Conservation (phyloP, 2,329 filamentous ascomycete species). For the Fusarium bactridioides region DNA sequence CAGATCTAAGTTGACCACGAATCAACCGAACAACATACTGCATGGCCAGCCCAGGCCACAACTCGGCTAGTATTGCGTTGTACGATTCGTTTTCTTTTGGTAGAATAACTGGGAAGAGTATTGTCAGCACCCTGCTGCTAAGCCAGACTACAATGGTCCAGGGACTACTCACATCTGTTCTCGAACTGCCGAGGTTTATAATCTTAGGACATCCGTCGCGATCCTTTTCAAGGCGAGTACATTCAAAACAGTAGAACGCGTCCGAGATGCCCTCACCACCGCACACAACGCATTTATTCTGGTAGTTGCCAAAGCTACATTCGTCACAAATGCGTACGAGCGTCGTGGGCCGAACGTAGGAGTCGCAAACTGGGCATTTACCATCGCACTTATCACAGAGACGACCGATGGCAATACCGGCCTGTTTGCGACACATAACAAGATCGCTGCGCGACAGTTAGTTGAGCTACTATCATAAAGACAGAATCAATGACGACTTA, state of each 20-base stretch:
- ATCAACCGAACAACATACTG: slow-evolving; percentile 23
- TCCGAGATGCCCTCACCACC: slow-evolving; percentile 98
- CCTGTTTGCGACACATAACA: slow-evolving; percentile 99
- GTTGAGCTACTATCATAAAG: slow-evolving; percentile 11
- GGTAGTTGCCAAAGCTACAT: slow-evolving; percentile 99
- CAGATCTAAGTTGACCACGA: slow-evolving; percentile 15
- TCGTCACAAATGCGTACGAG: slow-evolving; percentile 99
- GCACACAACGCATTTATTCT: slow-evolving; percentile 99
- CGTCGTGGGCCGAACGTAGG: slow-evolving; percentile 96
- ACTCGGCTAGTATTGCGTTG: slow-evolving; percentile 60
- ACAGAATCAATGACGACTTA: slow-evolving; percentile 53
- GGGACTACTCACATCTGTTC: slow-evolving; percentile 78
- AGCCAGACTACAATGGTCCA: not conserved
- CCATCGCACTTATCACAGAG: slow-evolving; percentile 99
- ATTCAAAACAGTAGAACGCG: slow-evolving; percentile 99
- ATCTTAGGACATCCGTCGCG: slow-evolving; percentile 98
- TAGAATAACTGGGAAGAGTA: slow-evolving; percentile 61
- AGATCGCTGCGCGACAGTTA: slow-evolving; percentile 72
- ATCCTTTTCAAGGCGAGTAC: slow-evolving; percentile 95
- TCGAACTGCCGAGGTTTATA: slow-evolving; percentile 94
- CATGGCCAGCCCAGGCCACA: slow-evolving; percentile 58
- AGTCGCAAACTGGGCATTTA: slow-evolving; percentile 99
- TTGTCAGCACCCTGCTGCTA: slow-evolving; percentile 25
- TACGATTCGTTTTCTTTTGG: slow-evolving; percentile 72
- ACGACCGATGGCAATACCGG: slow-evolving; percentile 96